These are phyloP conservation scores for Irpex lacteus DNA, from an alignment of 1,284 basidiomycete species.

Conservation along the genomic window DNA sequence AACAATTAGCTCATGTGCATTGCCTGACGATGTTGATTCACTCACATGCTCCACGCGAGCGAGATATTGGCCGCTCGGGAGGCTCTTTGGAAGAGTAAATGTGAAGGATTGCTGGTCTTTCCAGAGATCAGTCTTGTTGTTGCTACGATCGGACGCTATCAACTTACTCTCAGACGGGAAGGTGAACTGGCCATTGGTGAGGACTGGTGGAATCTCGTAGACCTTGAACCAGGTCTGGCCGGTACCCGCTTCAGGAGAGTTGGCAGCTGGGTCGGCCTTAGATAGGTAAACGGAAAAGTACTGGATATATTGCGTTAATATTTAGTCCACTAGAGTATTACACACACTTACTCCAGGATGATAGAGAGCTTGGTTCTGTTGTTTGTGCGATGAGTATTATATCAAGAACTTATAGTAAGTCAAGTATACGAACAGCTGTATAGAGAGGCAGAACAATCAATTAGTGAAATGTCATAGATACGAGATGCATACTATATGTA, in stretches of 20 bases:
- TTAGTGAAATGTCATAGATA: background rate
- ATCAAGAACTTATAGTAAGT: background rate
- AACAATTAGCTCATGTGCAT: background rate
- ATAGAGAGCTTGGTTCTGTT: slow-evolving; percentile 23
- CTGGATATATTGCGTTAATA: slow-evolving; percentile 14
- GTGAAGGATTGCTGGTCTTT: slow-evolving; percentile 26
- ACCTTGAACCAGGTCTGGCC: slow-evolving; percentile 50
- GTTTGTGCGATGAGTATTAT: background rate
- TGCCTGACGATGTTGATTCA: background rate
- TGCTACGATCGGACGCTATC: slow-evolving; percentile 5
- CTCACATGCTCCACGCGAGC: slow-evolving; percentile 27
- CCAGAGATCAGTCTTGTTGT: background rate
- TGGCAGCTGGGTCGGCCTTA: slow-evolving; percentile 37
- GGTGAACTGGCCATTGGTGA: slow-evolving; percentile 29
- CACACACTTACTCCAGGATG: slow-evolving; percentile 38
- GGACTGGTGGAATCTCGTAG: slow-evolving; percentile 38
- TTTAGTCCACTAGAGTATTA: background rate
- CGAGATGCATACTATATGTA: slow-evolving; percentile 8
- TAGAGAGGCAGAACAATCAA: background rate
- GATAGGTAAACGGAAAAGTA: slow-evolving; percentile 44
- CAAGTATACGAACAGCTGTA: background rate
- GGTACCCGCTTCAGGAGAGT: slow-evolving; percentile 37
- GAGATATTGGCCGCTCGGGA: slow-evolving; percentile 30
- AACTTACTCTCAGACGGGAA: slow-evolving; percentile 37
- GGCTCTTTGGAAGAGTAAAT: slow-evolving; percentile 34